Percentiles rank a stretch among this genome's conserved stretches.
These are phyloP conservation scores for Chrysosporium queenslandicum DNA, from an alignment of 2,329 filamentous ascomycete genomes.

Conservation along the genomic window DNA sequence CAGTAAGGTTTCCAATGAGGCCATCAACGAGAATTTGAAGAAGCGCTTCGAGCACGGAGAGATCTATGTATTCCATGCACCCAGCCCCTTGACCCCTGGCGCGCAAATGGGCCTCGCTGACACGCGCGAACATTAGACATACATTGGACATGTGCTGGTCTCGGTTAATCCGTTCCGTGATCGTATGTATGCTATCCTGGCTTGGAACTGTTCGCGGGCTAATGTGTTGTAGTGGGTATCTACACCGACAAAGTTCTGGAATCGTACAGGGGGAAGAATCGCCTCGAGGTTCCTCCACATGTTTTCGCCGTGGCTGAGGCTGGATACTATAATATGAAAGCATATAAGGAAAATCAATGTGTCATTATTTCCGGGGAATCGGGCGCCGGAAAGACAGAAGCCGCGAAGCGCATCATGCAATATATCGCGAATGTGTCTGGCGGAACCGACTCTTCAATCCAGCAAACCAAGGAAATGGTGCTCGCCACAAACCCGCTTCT, in stretches of 20 bases:
- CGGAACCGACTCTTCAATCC: constrained; percentile 71
- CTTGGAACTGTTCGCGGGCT: constrained; percentile 23
- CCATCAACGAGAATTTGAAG: constrained; percentile 98
- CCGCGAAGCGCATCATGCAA: constrained; percentile 97
- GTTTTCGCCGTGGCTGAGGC: constrained; percentile 97
- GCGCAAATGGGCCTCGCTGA: background rate
- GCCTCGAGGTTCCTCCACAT: constrained; percentile 83
- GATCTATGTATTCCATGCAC: constrained; percentile 62
- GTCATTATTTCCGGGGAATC: constrained; percentile 99
- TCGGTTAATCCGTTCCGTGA: constrained; percentile 98
- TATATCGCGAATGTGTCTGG: constrained; percentile 97
- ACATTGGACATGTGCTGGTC: constrained; percentile 98
- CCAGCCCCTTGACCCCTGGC: background rate
- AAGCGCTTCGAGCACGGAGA: constrained; percentile 95
- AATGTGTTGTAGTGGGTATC: constrained; percentile 60
- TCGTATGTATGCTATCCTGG: constrained; percentile 39
- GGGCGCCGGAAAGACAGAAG: constrained; percentile 95
- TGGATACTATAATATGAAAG: constrained; percentile 99
- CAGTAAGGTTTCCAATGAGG: constrained; percentile 97
- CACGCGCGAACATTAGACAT: constrained; percentile 50
- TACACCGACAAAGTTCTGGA: constrained; percentile 92
- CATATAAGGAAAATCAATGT: constrained; percentile 97
- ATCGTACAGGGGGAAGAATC: constrained; percentile 93
- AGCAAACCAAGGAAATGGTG: constrained; percentile 98
- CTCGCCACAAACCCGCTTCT: constrained; percentile 93